Evolutionary conservation across 441 rosid genomes (phyloP).

Genomic region (Corymbia calophylla): DNA sequence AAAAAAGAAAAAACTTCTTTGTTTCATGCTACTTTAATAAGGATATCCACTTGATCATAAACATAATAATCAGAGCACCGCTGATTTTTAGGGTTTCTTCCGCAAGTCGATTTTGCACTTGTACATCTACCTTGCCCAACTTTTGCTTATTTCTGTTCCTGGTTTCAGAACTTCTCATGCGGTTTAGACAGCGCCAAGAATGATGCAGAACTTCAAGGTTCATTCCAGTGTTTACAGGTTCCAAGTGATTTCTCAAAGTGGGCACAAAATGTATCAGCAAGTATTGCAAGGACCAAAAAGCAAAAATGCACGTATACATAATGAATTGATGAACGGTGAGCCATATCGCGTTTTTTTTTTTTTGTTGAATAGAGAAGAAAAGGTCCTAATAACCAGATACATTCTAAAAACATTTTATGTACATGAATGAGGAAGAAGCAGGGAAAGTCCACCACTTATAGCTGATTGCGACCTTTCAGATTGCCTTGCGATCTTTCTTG

Average conservation of each 20-base stretch:
- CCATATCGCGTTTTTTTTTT: not conserved
- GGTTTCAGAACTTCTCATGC: not conserved
- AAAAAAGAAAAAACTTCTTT: not conserved
- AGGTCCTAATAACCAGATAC: not conserved
- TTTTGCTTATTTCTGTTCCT: not conserved
- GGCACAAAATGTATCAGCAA: not conserved
- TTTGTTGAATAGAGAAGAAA: not conserved
- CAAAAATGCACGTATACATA: not conserved
- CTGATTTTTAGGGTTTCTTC: not conserved
- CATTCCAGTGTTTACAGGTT: not conserved
- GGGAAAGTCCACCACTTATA: not conserved
- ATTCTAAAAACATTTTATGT: not conserved
- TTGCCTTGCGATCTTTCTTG: constrained; percentile 25
- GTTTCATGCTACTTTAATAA: not conserved
- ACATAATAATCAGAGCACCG: not conserved
- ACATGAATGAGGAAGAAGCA: not conserved
- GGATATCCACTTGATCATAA: not conserved
- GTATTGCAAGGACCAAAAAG: not conserved
- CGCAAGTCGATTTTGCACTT: not conserved
- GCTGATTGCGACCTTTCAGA: constrained; percentile 8
- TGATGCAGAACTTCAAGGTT: not conserved
- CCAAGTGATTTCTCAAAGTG: not conserved
- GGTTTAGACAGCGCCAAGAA: not conserved
- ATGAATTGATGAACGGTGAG: not conserved
- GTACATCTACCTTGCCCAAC: not conserved